These are phyloP conservation scores for Trichoderma aggressivum DNA, from an alignment of 2,329 filamentous ascomycete genomes.

Conservation along the genomic window DNA sequence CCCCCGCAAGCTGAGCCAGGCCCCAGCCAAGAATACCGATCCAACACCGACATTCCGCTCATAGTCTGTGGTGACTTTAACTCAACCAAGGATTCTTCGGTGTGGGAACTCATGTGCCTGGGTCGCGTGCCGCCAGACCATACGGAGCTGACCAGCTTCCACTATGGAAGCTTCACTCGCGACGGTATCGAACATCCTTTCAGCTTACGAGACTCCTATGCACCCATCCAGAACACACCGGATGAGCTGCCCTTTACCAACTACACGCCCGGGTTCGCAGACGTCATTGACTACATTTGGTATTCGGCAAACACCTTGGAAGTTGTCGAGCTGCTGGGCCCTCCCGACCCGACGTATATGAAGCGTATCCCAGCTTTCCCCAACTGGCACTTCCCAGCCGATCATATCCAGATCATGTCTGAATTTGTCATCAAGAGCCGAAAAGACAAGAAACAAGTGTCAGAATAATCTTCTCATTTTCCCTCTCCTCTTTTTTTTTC, in stretches of 20 bases:
- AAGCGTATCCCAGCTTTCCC: constrained; percentile 87
- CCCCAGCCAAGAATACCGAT: constrained; percentile 82
- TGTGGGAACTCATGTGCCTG: constrained; percentile 83
- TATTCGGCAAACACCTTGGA: constrained; percentile 89
- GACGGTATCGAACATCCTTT: constrained; percentile 94
- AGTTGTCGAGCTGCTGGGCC: constrained; percentile 77
- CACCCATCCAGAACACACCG: constrained; percentile 73
- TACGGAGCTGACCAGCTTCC: constrained; percentile 71
- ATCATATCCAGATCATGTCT: constrained; percentile 85
- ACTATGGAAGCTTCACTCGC: constrained; percentile 90
- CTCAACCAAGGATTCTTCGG: constrained; percentile 79
- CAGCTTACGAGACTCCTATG: constrained; percentile 86
- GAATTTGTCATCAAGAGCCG: constrained; percentile 86
- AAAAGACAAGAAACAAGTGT: constrained; percentile 71
- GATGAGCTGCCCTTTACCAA: constrained; percentile 92
- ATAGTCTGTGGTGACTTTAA: constrained; percentile 96
- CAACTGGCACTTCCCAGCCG: constrained; percentile 90
- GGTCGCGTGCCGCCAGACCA: constrained; percentile 77
- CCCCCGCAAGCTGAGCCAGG: constrained; percentile 63
- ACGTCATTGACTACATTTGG: constrained; percentile 96
- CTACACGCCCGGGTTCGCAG: constrained; percentile 89
- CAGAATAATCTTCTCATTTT: constrained; percentile 43
- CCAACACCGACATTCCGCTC: constrained; percentile 82
- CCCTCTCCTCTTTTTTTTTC: neutral
- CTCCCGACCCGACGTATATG: constrained; percentile 81